phyloP scores from a whole-genome alignment of 2,329 filamentous ascomycete species.

The Akanthomyces uredinophilus region DNA sequence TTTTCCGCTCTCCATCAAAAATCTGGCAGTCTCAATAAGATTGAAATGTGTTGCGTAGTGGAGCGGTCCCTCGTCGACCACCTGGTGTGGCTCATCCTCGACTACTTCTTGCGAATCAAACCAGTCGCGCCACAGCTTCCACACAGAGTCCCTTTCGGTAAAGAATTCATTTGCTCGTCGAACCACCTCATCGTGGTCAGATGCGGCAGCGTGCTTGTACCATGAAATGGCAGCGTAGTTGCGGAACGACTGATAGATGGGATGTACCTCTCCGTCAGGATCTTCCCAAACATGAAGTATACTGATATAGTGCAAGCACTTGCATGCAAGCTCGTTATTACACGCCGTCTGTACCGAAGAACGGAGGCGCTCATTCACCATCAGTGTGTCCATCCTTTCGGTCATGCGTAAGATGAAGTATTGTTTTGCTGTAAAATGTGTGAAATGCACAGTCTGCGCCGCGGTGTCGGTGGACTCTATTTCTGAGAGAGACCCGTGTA shows the following conservation, averaged over 20 bases:
- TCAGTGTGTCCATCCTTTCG: too few relatives aligned
- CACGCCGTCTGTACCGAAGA: too few relatives aligned
- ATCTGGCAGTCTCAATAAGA: neutral
- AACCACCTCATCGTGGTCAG: neutral
- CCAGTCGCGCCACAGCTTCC: neutral
- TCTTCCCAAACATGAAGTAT: neutral
- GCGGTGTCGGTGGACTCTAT: too few relatives aligned
- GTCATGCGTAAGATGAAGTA: too few relatives aligned
- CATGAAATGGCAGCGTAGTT: neutral
- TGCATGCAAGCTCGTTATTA: neutral
- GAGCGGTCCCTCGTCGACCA: neutral
- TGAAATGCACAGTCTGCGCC: too few relatives aligned
- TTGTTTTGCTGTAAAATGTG: too few relatives aligned
- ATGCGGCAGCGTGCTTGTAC: neutral
- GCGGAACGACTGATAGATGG: neutral
- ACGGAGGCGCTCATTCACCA: too few relatives aligned
- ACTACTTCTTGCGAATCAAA: neutral
- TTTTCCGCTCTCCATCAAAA: neutral
- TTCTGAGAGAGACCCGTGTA: too few relatives aligned
- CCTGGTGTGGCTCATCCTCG: neutral
- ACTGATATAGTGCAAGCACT: neutral
- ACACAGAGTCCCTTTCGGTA: too few relatives aligned
- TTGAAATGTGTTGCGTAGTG: neutral
- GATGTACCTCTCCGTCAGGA: neutral
- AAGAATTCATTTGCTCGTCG: neutral